Conservation (phyloP, 495 filamentous ascomycete species). For the Tuber borchii region DNA sequence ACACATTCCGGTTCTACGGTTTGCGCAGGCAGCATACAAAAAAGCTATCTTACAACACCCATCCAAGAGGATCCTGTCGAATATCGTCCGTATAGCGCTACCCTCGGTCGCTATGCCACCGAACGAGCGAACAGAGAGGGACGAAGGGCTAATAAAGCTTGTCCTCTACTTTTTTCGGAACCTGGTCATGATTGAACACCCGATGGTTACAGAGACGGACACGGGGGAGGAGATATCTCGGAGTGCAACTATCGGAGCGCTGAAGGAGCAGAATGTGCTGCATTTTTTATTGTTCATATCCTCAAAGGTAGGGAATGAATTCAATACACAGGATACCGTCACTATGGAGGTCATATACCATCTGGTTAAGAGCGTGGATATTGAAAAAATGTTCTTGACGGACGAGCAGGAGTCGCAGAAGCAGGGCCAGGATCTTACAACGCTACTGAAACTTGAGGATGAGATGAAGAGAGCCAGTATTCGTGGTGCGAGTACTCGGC, state of each 20-base stretch:
- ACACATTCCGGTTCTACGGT: conserved; percentile 79
- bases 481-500: conserved; percentile 73
- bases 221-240: conserved; percentile 68
- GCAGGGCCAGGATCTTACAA: conserved; percentile 64
- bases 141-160: conserved; percentile 90
- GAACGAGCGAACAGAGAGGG: conserved; percentile 67
- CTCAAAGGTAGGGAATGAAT: conserved; percentile 88
- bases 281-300: conserved; percentile 74
- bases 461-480: conserved; percentile 70
- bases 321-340: conserved; percentile 75
- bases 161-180: conserved; percentile 85
- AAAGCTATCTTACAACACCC: conserved; percentile 74
- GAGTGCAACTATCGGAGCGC: conserved; percentile 79
- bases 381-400: conserved; percentile 77
- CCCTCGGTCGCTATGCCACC: conserved; percentile 77
- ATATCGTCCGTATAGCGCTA: conserved; percentile 69
- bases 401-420: conserved; percentile 60
- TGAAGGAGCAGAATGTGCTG: conserved; percentile 83
- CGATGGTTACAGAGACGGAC: conserved; percentile 51
- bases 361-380: conserved; percentile 80
- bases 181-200: conserved; percentile 71
- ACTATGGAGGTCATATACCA: conserved; percentile 88
- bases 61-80: conserved; percentile 65
- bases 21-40: conserved; percentile 86
- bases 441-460: conserved; percentile 69